Conservation (phyloP, 2,329 filamentous ascomycete species). For the Ophiocordyceps camponoti-saundersi region DNA sequence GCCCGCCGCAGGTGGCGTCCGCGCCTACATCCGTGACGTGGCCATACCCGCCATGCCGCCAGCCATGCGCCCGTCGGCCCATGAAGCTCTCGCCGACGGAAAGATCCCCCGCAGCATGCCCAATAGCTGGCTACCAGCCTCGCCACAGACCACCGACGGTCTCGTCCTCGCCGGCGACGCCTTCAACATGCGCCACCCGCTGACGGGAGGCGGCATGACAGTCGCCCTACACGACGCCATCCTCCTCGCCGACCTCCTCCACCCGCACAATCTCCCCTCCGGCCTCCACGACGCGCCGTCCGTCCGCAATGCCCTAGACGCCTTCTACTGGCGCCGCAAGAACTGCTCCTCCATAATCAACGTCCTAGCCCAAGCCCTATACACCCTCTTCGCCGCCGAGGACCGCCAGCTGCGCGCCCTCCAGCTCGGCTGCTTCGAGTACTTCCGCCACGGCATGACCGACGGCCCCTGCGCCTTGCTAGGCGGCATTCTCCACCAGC, state of each 20-base stretch:
- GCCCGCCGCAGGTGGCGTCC: conserved; percentile 62
- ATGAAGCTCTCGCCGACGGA: conserved; percentile 59
- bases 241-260: conserved; percentile 56
- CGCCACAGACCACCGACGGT: conserved; percentile 37
- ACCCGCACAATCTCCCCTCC: conserved; percentile 45
- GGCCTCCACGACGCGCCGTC: conserved; percentile 48
- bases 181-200: conserved; percentile 97
- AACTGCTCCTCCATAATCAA: conserved; percentile 76
- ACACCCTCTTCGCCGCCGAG: conserved; percentile 77
- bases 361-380: conserved; percentile 90
- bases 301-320: conserved; percentile 50
- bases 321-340: conserved; percentile 83
- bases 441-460: conserved; percentile 65
- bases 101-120: conserved; percentile 75
- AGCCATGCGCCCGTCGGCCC: conserved; percentile 55
- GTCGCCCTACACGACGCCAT: conserved; percentile 90
- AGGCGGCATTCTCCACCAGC: conserved; percentile 63
- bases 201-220: conserved; percentile 96
- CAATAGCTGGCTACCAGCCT: conserved; percentile 80
- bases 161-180: conserved; percentile 82
- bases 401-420: conserved; percentile 61
- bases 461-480: conserved; percentile 70
- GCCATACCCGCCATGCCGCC: conserved; percentile 65
- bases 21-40: conserved; percentile 63
- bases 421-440: conserved; percentile 79